Percentiles rank a stretch among this genome's conserved stretches.
Conservation (phyloP, 768 basidiomycete species). For the Lenzites betulinus region DNA sequence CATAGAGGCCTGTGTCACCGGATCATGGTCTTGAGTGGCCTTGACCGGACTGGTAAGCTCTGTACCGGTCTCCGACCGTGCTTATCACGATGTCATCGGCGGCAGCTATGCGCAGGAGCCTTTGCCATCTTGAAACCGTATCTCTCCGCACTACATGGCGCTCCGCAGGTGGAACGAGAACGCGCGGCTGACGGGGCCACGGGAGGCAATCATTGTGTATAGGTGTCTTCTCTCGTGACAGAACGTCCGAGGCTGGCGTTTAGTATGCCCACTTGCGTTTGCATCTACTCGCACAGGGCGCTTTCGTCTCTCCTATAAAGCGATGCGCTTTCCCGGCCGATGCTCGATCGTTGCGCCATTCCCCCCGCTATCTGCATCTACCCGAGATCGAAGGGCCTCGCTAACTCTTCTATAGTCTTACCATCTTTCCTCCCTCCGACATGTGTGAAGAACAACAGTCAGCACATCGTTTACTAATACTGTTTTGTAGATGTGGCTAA, state of each 20-base stretch:
- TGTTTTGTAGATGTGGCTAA: neutral
- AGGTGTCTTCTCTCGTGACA: conserved; percentile 16
- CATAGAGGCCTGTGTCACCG: conserved; percentile 9
- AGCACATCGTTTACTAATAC: neutral
- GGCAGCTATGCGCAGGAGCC: conserved; percentile 1
- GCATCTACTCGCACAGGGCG: conserved; percentile 6
- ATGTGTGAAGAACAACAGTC: conserved; percentile 33
- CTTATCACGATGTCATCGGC: conserved; percentile 22
- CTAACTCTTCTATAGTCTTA: conserved; percentile 44
- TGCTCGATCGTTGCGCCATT: conserved; percentile 4
- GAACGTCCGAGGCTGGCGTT: conserved; percentile 4
- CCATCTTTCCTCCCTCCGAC: conserved; percentile 59
- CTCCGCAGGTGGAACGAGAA: neutral
- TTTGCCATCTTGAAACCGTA: conserved; percentile 19
- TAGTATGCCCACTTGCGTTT: conserved; percentile 15
- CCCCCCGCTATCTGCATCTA: conserved; percentile 1
- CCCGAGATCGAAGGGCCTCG: neutral
- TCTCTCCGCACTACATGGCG: conserved; percentile 13
- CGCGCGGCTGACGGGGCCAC: conserved; percentile 6
- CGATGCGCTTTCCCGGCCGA: conserved; percentile 5
- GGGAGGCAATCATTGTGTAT: conserved; percentile 10
- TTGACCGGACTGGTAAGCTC: conserved; percentile 9
- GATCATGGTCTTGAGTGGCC: conserved; percentile 7
- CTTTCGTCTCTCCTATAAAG: conserved; percentile 9
- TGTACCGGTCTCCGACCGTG: conserved; percentile 11